Evolutionary conservation across 2,329 filamentous ascomycete species (phyloP), one percentile per base, ranked within the genome.

Genomic region (Pyrenophora seminiperda): DNA sequence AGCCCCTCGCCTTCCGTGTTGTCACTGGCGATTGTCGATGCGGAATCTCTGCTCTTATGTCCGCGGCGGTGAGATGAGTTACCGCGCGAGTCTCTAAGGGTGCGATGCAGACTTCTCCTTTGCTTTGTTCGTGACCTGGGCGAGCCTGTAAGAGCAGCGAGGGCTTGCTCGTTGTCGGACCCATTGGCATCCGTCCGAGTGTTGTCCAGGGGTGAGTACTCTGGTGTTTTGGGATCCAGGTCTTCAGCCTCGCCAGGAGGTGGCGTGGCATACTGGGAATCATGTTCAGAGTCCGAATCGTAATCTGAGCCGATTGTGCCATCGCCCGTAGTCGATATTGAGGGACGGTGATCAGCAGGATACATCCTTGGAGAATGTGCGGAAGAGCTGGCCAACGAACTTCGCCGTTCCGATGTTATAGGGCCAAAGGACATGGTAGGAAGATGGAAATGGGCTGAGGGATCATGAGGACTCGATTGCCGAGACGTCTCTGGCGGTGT

Each of bases 21-120:
- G 67, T 66, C 68, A 40, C 79, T 75, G 13, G 79, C 78, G 39
- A 79, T 73, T 32, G 83, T 87, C 2, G 84, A 84, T 3, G 81
- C 76, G 3, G 86, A 87, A 41, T 95, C 91, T 66, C 86, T 90
- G 41, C 88, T 87, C 70, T 88, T 92, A 60, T 86, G 86, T 68
- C 88, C 87, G 24, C 89, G 85, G 62, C 90, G 87, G 63, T 81
- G 74, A 10, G 83, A 63, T 80, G 82, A 74, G 80, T 86, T 51
- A 78, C 87, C 63, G 79, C 88, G 76, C 11, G 88, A 83, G 63
- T 97, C 93, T 57, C 94, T 85, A 50, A 97, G 81, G 10, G 92
- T 96, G 49, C 91, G 89, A 63, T 97, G 93, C 11, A 97, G 77
- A 70, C 91, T 96, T 54, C 91, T 86, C 18, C 93, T 87, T 41